These are phyloP conservation scores for Fusarium coicis DNA, from an alignment of 2,329 filamentous ascomycete species.

Conservation along the genomic window DNA sequence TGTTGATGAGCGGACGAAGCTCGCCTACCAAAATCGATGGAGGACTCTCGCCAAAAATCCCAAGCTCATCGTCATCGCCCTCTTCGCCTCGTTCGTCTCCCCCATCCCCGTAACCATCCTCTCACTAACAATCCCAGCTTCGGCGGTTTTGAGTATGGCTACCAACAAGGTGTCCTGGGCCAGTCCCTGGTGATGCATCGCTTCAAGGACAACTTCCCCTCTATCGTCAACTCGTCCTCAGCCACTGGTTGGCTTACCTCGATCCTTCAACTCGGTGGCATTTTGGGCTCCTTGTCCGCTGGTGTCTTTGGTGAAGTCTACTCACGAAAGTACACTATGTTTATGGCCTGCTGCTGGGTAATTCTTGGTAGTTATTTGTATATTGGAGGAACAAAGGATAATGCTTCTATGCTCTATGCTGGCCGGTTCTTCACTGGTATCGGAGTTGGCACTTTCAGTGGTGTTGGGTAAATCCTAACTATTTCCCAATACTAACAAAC, in stretches of 20 bases:
- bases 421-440: slow-evolving; percentile 62
- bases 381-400: slow-evolving; percentile 53
- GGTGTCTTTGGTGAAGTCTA: slow-evolving; percentile 61
- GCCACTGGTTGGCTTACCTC: slow-evolving; percentile 63
- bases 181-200: slow-evolving; percentile 63
- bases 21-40: slow-evolving; percentile 41
- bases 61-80: slow-evolving; percentile 36
- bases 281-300: slow-evolving; percentile 57
- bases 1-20: slow-evolving; percentile 29
- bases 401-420: slow-evolving; percentile 56
- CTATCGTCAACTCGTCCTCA: slow-evolving; percentile 56
- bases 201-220: slow-evolving; percentile 61
- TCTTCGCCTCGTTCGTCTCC: slow-evolving; percentile 39
- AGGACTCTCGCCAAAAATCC: slow-evolving; percentile 38
- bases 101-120: rapidly evolving
- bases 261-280: slow-evolving; percentile 60
- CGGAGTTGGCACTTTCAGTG: slow-evolving; percentile 59
- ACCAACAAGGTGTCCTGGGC: slow-evolving; percentile 63
- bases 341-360: slow-evolving; percentile 59
- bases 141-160: slow-evolving; percentile 38
- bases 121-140: slow-evolving; percentile 12
- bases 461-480: slow-evolving; percentile 44
- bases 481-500: rapidly evolving
- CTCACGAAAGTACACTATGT: slow-evolving; percentile 63
- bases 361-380: slow-evolving; percentile 58